Conservation (phyloP, 129 eudicot species). For the Centaurea solstitialis region DNA sequence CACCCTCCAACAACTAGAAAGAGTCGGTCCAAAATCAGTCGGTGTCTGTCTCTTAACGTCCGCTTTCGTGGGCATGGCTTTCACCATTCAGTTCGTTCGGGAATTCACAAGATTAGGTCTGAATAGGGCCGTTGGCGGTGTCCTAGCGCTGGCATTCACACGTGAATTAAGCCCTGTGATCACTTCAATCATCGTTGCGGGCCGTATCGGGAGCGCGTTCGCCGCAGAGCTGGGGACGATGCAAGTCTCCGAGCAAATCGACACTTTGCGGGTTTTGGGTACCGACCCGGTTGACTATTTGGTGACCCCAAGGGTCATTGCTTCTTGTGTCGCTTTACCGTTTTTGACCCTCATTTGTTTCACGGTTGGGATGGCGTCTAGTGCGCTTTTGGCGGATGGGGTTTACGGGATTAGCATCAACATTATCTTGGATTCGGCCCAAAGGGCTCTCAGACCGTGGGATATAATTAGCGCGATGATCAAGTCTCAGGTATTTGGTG, state of each 20-base stretch:
- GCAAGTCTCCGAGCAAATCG: constrained; percentile 96
- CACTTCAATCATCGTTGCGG: constrained; percentile 89
- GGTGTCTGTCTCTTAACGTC: constrained; percentile 91
- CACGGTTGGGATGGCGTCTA: constrained; percentile 81
- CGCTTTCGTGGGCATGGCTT: constrained; percentile 96
- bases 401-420: constrained; percentile 82
- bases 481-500: constrained; percentile 85
- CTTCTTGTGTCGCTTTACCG: constrained; percentile 75
- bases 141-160: constrained; percentile 79
- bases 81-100: constrained; percentile 85
- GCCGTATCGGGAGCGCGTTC: constrained; percentile 74
- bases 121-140: constrained; percentile 91
- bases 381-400: constrained; percentile 83
- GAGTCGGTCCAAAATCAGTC: constrained; percentile 95
- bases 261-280: constrained; percentile 85
- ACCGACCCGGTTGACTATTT: constrained; percentile 86
- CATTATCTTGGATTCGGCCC: constrained; percentile 86
- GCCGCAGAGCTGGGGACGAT: constrained; percentile 95
- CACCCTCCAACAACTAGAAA: constrained; percentile 92
- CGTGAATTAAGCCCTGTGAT: constrained; percentile 92
- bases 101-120: constrained; percentile 91
- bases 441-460: constrained; percentile 76
- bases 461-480: constrained; percentile 90
- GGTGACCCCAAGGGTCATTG: constrained; percentile 84
- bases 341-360: constrained; percentile 81